Percentiles rank a stretch among this genome's conserved stretches.
phyloP scores from a whole-genome alignment of 73 alveolate species.

The Tetrahymena malaccensis region DNA sequence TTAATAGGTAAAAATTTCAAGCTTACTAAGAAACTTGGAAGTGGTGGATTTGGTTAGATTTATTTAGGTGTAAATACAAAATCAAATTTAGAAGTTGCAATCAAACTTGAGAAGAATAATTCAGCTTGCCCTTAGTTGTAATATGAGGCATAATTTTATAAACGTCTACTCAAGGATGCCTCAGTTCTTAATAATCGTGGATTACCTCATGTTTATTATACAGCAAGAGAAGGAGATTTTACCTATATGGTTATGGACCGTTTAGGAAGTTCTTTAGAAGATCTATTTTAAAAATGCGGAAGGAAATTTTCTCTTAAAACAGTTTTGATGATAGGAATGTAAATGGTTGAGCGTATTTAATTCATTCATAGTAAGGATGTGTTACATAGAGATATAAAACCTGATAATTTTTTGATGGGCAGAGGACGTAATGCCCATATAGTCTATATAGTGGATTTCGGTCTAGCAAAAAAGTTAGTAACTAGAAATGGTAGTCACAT shows the following conservation, averaged over 20 bases:
- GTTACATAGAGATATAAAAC: conserved; percentile 81
- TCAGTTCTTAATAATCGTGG: conserved; percentile 26
- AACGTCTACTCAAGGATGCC: conserved; percentile 35
- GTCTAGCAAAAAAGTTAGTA: conserved; percentile 71
- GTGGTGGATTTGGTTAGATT: conserved; percentile 88
- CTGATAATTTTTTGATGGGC: conserved; percentile 80
- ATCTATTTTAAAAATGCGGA: conserved; percentile 33
- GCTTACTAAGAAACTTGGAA: conserved; percentile 76
- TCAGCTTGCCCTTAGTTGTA: conserved; percentile 71
- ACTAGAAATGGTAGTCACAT: conserved; percentile 47
- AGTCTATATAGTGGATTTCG: conserved; percentile 80
- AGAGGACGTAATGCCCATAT: conserved; percentile 42
- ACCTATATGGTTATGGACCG: conserved; percentile 64
- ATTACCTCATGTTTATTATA: conserved; percentile 49
- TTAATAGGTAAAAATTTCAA: conserved; percentile 55
- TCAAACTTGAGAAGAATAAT: conserved; percentile 70
- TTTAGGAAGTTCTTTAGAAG: conserved; percentile 69
- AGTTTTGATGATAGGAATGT: conserved; percentile 57
- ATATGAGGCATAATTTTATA: conserved; percentile 73
- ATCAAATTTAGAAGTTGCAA: conserved; percentile 81
- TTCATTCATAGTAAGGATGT: conserved; percentile 62
- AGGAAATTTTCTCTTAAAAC: conserved; percentile 64
- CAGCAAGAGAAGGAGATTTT: conserved; percentile 65
- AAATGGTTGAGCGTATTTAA: conserved; percentile 62
- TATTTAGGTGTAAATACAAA: conserved; percentile 63